These are phyloP conservation scores for Chrysoporthe cubensis DNA, from an alignment of 2,329 filamentous ascomycete genomes.

Conservation along the genomic window DNA sequence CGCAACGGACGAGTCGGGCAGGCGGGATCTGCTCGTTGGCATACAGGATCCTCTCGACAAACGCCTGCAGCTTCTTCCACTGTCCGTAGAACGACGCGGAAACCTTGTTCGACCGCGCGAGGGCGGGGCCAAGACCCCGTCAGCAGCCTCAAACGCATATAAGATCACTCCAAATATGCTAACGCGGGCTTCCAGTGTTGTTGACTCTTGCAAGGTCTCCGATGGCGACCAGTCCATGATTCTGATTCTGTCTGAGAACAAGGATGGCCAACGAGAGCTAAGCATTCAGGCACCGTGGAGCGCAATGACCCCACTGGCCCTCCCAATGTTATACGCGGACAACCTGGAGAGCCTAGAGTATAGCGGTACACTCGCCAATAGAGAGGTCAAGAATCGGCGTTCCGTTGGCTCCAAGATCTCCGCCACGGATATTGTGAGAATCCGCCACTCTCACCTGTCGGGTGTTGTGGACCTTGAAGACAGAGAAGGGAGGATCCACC, in stretches of 20 bases:
- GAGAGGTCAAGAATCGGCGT: constrained; percentile 54
- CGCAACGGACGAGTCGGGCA: constrained; percentile 55
- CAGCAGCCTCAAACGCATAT: constrained; percentile 41
- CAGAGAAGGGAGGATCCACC: constrained; percentile 63
- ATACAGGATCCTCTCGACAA: constrained; percentile 72
- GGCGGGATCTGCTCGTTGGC: constrained; percentile 65
- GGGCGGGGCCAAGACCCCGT: constrained; percentile 34
- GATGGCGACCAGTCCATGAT: constrained; percentile 72
- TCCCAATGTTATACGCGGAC: constrained; percentile 64
- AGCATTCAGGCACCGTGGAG: constrained; percentile 79
- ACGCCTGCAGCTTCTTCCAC: constrained; percentile 67
- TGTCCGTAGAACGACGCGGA: constrained; percentile 56
- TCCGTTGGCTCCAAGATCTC: constrained; percentile 51
- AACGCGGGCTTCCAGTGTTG: constrained; percentile 67
- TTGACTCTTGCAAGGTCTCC: constrained; percentile 72
- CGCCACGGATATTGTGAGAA: constrained; percentile 53
- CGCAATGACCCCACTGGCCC: constrained; percentile 65
- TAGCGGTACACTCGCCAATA: constrained; percentile 53
- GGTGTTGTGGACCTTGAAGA: constrained; percentile 71
- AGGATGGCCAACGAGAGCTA: constrained; percentile 66
- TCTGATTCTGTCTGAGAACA: constrained; percentile 68
- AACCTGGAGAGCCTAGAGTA: constrained; percentile 65
- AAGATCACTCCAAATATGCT: constrained; percentile 54
- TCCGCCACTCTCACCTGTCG: constrained; percentile 61
- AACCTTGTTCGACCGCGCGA: constrained; percentile 36